phyloP scores from a whole-genome alignment of 2,329 filamentous ascomycete genomes.

The Teratosphaeria zuluensis region DNA sequence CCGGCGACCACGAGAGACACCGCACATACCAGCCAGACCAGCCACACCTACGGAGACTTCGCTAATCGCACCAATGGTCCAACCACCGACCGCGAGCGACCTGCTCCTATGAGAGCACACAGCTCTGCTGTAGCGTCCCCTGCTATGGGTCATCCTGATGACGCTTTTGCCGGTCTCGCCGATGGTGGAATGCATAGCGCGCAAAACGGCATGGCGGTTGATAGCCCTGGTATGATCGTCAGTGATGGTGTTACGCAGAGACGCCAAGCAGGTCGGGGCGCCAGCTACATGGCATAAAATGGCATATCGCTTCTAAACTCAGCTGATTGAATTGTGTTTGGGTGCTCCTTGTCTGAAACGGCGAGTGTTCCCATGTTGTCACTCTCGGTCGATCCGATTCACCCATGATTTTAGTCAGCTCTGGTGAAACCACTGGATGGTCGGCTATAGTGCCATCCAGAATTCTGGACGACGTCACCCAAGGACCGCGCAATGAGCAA shows the following conservation, averaged over 20 bases:
- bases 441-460: no score
- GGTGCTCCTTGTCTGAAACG: background rate
- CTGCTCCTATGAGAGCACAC: background rate
- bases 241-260: slow-evolving; percentile 3
- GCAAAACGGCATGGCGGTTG: slow-evolving; percentile 1
- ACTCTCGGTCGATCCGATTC: no score
- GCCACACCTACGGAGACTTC: slow-evolving; percentile 8
- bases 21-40: background rate
- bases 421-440: no score
- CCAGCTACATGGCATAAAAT: slow-evolving; percentile 3
- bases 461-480: no score
- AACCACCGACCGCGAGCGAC: slow-evolving; percentile 2
- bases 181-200: slow-evolving; percentile 6
- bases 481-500: no score
- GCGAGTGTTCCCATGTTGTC: no score
- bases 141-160: slow-evolving; percentile 5
- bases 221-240: slow-evolving; percentile 6
- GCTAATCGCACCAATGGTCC: background rate
- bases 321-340: no score
- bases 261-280: slow-evolving; percentile 4
- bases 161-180: slow-evolving; percentile 6
- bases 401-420: no score
- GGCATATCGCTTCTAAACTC: background rate
- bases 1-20: background rate
- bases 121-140: slow-evolving; percentile 4